phyloP scores from a whole-genome alignment of 2,329 filamentous ascomycete species.

The Microcyclosporella mali region DNA sequence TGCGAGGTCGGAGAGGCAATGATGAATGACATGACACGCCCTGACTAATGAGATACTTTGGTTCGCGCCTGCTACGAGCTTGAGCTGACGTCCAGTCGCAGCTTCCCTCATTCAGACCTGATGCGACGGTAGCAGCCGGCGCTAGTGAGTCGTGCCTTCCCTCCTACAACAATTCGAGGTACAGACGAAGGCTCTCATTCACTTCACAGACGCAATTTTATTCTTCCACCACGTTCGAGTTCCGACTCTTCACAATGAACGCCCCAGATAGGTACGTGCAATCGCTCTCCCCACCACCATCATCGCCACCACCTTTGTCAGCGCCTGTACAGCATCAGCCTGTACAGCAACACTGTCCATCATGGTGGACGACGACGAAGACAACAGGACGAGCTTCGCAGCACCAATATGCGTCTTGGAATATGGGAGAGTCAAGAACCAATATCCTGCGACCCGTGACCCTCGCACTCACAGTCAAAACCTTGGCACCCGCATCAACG shows the following conservation, averaged over 20 bases:
- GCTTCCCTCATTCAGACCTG: background rate
- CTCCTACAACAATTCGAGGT: too few relatives aligned
- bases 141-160: too few relatives aligned
- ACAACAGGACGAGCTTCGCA: too few relatives aligned
- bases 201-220: too few relatives aligned
- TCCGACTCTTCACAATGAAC: constrained; percentile 41
- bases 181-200: background rate
- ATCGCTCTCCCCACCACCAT: constrained; percentile 3
- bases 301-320: constrained; percentile 3
- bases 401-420: constrained; percentile 6
- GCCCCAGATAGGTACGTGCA: constrained; percentile 47
- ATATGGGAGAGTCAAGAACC: constrained; percentile 10
- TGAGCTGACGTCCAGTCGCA: constrained; percentile 3
- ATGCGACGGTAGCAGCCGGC: too few relatives aligned
- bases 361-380: constrained; percentile 11
- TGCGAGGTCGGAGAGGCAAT: too few relatives aligned
- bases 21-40: too few relatives aligned
- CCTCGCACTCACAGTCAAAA: constrained; percentile 18
- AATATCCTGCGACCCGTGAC: constrained; percentile 12
- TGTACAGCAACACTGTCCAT: constrained; percentile 5
- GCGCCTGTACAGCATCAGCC: constrained; percentile 4
- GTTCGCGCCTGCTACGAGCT: too few relatives aligned
- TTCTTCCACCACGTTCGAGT: constrained; percentile 5
- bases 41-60: too few relatives aligned
- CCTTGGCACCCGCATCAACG: constrained; percentile 17